These are phyloP conservation scores for Rhizomucor miehei DNA, from an alignment of 371 early-diverging fungal species.

Conservation along the genomic window DNA sequence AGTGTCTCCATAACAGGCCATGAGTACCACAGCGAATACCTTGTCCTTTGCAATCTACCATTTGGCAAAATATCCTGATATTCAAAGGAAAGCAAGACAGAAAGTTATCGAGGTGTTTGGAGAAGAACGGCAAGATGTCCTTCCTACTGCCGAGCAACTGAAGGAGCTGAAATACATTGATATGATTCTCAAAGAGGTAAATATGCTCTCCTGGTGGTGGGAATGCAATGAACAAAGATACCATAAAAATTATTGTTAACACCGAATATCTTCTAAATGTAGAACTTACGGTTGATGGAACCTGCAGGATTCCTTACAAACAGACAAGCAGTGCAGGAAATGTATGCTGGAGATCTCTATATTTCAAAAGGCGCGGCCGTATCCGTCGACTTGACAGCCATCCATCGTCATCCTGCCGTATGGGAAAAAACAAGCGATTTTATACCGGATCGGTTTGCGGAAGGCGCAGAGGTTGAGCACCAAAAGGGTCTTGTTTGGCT, in stretches of 20 bases:
- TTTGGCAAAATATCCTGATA: constrained; percentile 18
- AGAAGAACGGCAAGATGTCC: constrained; percentile 33
- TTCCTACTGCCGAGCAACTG: constrained; percentile 26
- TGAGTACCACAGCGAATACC: constrained; percentile 27
- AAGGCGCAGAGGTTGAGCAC: constrained; percentile 8
- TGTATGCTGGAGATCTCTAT: constrained; percentile 7
- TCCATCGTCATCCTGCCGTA: constrained; percentile 18
- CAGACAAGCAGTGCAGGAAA: constrained; percentile 11
- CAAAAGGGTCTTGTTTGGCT: constrained; percentile 7
- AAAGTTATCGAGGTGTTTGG: constrained; percentile 53
- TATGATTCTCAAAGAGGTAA: constrained; percentile 24
- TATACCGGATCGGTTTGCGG: constrained; percentile 17
- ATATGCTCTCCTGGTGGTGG: not conserved
- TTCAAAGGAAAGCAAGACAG: constrained; percentile 47
- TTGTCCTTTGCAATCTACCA: constrained; percentile 22
- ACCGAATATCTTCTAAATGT: not conserved
- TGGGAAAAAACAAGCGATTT: constrained; percentile 20
- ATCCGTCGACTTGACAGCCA: constrained; percentile 6
- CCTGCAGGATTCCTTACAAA: constrained; percentile 6
- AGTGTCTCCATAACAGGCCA: constrained; percentile 23
- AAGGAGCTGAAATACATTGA: constrained; percentile 18
- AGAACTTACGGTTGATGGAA: constrained; percentile 5
- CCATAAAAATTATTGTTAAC: not conserved
- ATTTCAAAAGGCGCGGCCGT: constrained; percentile 18
- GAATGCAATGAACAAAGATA: too few species aligned